phyloP scores from a whole-genome alignment of 148 eudicot genomes.

The Cornus kousa region DNA sequence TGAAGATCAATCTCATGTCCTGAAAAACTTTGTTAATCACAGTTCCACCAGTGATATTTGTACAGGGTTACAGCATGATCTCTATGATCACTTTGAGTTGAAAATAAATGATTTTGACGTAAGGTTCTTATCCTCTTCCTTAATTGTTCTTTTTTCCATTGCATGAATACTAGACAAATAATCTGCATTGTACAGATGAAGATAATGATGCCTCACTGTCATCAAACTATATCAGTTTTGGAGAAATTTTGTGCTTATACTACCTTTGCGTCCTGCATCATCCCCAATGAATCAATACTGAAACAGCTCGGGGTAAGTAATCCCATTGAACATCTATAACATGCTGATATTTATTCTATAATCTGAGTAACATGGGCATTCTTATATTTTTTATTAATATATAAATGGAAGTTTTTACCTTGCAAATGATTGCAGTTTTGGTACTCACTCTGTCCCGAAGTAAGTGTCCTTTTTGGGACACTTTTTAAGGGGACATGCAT shows the following conservation, averaged over 20 bases:
- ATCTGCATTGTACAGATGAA: slow-evolving; percentile 46
- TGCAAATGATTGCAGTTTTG: too few species aligned
- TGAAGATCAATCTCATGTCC: slow-evolving; percentile 20
- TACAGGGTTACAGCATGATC: slow-evolving; percentile 36
- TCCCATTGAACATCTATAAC: not conserved
- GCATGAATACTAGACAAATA: slow-evolving; percentile 3
- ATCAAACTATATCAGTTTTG: slow-evolving; percentile 41
- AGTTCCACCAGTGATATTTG: slow-evolving; percentile 23
- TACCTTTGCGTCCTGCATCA: slow-evolving; percentile 52
- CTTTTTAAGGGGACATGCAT: too few species aligned
- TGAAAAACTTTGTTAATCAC: slow-evolving; percentile 16
- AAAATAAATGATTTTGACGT: slow-evolving; percentile 66
- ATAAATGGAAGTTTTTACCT: too few species aligned
- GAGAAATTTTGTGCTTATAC: slow-evolving; percentile 62
- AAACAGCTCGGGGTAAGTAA: slow-evolving; percentile 60
- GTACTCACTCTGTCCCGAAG: too few species aligned
- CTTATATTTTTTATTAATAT: not conserved
- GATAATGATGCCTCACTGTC: slow-evolving; percentile 32
- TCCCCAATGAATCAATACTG: slow-evolving; percentile 61
- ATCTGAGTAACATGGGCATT: not conserved
- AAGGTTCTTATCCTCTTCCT: slow-evolving; percentile 12
- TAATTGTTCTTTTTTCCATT: not conserved
- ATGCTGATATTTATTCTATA: not conserved
- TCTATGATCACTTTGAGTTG: slow-evolving; percentile 63
- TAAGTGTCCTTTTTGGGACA: too few species aligned